Evolutionary conservation across 2,329 filamentous ascomycete genomes (phyloP), one percentile per base, ranked within the genome.

Genomic region (Tolypocladium nubicola): DNA sequence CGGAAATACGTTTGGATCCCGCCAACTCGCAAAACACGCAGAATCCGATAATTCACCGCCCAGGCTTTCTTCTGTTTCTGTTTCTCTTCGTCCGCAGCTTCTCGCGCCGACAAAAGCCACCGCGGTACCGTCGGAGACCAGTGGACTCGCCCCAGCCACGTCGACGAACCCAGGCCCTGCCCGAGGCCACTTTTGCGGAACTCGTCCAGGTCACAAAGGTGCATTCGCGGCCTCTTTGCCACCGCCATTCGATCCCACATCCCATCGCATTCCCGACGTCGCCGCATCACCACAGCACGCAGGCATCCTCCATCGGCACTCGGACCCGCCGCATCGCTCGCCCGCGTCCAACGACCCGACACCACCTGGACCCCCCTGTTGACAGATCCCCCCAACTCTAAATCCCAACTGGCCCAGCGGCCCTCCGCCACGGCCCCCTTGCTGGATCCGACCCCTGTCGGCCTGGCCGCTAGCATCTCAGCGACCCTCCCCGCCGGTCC

Each of bases 391-490:
- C 33, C 41, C 61, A 63, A 62, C 61, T 62, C 58, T 61, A 63
- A 61, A 58, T 55, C 54, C 54, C 54, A 40, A 41, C 38, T 30
- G 47, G 30, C 53, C 26, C 40, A 43, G n/a, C 40, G n/a, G 26
- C 26, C 26, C 45, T 30, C 45, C 23, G 45, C 45, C 45, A 11
- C 37, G 37, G 38, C 54, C 50, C 49, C 58, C 57, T 56, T 60
- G 57, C 61, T 62, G 56, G 52, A 55, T 38, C 52, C 35, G 33
- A 59, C 58, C 63, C 62, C 56, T 64, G 62, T 61, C 61, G 58
- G 56, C 62, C 63, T 63, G 62, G 56, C 60, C 59, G 59, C 61
- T 59, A 60, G 56, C 61, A 55, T 58, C 59, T 56, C 54, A 57
- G 59, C 54, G 57, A 43, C 47, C 56, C 56, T 52, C 54, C 45